A percentile compares a stretch with the other conserved stretches of the same genome.
Conservation (phyloP, 768 basidiomycete species). For the Leccinum aurantiacum region DNA sequence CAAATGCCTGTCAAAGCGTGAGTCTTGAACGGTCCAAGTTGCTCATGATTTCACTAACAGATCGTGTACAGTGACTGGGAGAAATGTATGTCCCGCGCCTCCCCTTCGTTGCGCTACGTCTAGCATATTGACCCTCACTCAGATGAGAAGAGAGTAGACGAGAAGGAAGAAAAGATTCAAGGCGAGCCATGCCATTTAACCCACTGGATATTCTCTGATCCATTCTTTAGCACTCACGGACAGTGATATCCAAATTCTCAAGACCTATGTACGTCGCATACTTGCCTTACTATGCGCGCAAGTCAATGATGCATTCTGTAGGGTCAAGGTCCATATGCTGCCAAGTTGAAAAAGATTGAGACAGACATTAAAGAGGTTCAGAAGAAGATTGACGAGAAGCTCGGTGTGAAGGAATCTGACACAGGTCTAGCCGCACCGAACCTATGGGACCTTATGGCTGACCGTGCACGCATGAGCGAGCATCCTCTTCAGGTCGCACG, state of each 20-base stretch:
- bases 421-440: slow-evolving; percentile 97
- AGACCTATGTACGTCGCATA: slow-evolving; percentile 78
- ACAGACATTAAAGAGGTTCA: slow-evolving; percentile 93
- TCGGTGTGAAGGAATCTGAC: slow-evolving; percentile 98
- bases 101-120: slow-evolving; percentile 1
- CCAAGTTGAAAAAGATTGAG: slow-evolving; percentile 84
- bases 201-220: slow-evolving; percentile 9
- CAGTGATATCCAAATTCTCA: slow-evolving; percentile 97
- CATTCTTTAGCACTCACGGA: slow-evolving; percentile 79
- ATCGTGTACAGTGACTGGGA: slow-evolving; percentile 85
- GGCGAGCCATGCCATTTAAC: slow-evolving; percentile 44
- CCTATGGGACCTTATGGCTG: slow-evolving; percentile 94
- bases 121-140: slow-evolving; percentile 10
- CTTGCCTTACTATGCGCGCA: not conserved
- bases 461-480: slow-evolving; percentile 87
- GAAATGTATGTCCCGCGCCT: slow-evolving; percentile 66
- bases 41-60: slow-evolving; percentile 9
- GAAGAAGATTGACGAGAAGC: slow-evolving; percentile 96
- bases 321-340: slow-evolving; percentile 98
- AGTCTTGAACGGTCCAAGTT: slow-evolving; percentile 35
- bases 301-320: slow-evolving; percentile 32
- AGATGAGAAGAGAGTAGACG: slow-evolving; percentile 87
- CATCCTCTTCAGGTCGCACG: slow-evolving; percentile 96
- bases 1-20: slow-evolving; percentile 95
- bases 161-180: slow-evolving; percentile 91